Conservation (phyloP, 2,329 filamentous ascomycete genomes). For the Trichoderma aggressivum region DNA sequence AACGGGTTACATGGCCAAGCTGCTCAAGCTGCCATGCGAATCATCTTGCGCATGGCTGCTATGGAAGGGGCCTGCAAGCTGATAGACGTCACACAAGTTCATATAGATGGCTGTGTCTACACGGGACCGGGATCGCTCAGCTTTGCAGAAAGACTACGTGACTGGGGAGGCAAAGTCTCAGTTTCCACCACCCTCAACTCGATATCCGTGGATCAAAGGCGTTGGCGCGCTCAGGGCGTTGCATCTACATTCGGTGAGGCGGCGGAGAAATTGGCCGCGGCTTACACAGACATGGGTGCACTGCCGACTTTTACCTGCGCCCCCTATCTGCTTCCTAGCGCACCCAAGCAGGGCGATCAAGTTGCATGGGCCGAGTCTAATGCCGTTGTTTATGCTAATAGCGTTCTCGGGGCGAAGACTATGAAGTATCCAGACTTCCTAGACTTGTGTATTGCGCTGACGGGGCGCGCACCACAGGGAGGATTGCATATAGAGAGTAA, state of each 20-base stretch:
- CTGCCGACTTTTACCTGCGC: slow-evolving; percentile 42
- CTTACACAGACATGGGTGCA: slow-evolving; percentile 41
- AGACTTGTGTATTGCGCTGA: slow-evolving; percentile 42
- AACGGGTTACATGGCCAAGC: slow-evolving; percentile 33
- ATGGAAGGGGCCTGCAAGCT: slow-evolving; percentile 34
- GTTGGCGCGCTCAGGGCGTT: slow-evolving; percentile 38
- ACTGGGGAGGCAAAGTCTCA: slow-evolving; percentile 34
- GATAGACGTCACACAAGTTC: slow-evolving; percentile 38
- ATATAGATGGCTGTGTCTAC: slow-evolving; percentile 44
- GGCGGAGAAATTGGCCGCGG: slow-evolving; percentile 34
- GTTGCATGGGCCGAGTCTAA: slow-evolving; percentile 46
- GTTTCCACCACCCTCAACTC: slow-evolving; percentile 42
- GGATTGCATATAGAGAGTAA: slow-evolving; percentile 44
- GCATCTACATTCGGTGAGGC: slow-evolving; percentile 29
- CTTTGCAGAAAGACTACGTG: slow-evolving; percentile 36
- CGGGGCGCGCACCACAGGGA: slow-evolving; percentile 46
- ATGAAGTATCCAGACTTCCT: slow-evolving; percentile 46
- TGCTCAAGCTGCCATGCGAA: slow-evolving; percentile 35
- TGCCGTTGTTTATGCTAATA: slow-evolving; percentile 45
- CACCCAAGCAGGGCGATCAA: slow-evolving; percentile 33
- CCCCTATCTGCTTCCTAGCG: slow-evolving; percentile 38
- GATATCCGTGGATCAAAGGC: slow-evolving; percentile 40
- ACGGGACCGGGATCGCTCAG: slow-evolving; percentile 37
- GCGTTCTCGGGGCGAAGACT: slow-evolving; percentile 42
- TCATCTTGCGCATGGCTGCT: slow-evolving; percentile 36